phyloP scores from a whole-genome alignment of 2,329 filamentous ascomycete genomes.

The Pyrenochaeta sp. region DNA sequence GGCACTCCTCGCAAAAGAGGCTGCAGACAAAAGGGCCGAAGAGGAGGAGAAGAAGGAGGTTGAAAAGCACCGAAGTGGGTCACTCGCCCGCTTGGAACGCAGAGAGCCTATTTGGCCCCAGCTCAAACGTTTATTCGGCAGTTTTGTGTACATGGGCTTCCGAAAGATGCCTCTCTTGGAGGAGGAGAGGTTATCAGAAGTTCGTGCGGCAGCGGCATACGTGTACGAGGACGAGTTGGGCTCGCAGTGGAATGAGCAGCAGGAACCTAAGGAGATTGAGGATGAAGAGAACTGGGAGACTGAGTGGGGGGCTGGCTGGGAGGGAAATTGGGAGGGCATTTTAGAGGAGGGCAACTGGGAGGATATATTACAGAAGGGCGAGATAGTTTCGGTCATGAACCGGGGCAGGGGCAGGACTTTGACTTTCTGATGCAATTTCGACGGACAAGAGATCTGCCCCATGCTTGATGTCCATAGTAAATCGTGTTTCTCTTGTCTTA shows the following conservation, averaged over 20 bases:
- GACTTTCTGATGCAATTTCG: too few species aligned
- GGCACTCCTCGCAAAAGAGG: constrained; percentile 2
- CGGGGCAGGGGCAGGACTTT: too few species aligned
- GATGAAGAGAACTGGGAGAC: too few species aligned
- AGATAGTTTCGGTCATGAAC: too few species aligned
- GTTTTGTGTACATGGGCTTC: not conserved
- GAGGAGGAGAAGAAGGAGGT: not conserved
- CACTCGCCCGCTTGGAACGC: constrained; percentile 4
- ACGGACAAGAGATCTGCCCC: too few species aligned
- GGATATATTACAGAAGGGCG: too few species aligned
- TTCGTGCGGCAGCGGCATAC: not conserved
- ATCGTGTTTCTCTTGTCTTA: too few species aligned
- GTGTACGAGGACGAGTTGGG: not conserved
- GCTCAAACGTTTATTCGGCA: constrained; percentile 3
- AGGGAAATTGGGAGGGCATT: not conserved
- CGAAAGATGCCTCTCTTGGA: not conserved
- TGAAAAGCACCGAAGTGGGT: not conserved
- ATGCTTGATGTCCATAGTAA: too few species aligned
- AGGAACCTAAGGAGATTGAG: too few species aligned
- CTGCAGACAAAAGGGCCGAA: not conserved
- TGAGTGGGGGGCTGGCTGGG: too few species aligned
- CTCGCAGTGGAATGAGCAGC: too few species aligned
- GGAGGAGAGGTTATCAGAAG: not conserved
- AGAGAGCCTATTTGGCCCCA: not conserved
- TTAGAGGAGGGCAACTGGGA: constrained; percentile 48